Base-by-base conservation (phyloP, 2,329 filamentous ascomycete species). In the Chaetoscypha palmicola region DNA sequence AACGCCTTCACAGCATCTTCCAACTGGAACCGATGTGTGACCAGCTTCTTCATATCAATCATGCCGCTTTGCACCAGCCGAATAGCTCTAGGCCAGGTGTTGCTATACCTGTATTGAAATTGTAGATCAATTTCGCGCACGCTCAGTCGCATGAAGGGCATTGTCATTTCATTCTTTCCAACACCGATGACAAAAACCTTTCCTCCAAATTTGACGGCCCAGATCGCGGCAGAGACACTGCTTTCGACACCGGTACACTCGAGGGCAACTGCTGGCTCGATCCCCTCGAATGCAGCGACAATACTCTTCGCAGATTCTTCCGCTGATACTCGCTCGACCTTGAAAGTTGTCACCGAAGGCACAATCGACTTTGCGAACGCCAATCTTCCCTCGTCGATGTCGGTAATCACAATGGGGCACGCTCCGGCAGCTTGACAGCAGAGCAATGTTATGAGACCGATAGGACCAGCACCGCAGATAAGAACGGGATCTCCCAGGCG, bases 181-280 rank as follows among this genome's bases (percentile, higher is more conserved):
- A 97, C 90, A 31, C 91, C 91, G 54, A 96, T 94, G 52, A 97
- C 84, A 62, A 97, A 97, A 42, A 97, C 91, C 68, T 94, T 95
- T 58, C 92, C 91, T 53, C 91, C 92, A 60, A 97, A 97, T 69
- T 91, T 94, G 63, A 85, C 79, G 8, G 86, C 82, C 76, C 90
- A 92, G 63, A 96, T 91, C 41, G 89, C 88, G 21, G 86, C 75
- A 4, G 80, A 79, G 59, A 97, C 85, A 64, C 83, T 90, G 68
- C 81, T 87, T 72, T 96, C 90, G 12, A 95, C 88, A 39, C 92
- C 92, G 0, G 92, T 97, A 71, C 91, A 97, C 68, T 97, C 91
- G 67, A 97, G 76, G 10, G 81, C 82, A 41, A 95, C 70, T 14
- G 81, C 76, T 0, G 91, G 89, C 68, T 94, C 86, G 54, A 91